A percentile compares a stretch with the other conserved stretches of the same genome.
These are phyloP conservation scores for Phlebopus sp. DNA, from an alignment of 1,284 basidiomycete species.

Conservation along the genomic window DNA sequence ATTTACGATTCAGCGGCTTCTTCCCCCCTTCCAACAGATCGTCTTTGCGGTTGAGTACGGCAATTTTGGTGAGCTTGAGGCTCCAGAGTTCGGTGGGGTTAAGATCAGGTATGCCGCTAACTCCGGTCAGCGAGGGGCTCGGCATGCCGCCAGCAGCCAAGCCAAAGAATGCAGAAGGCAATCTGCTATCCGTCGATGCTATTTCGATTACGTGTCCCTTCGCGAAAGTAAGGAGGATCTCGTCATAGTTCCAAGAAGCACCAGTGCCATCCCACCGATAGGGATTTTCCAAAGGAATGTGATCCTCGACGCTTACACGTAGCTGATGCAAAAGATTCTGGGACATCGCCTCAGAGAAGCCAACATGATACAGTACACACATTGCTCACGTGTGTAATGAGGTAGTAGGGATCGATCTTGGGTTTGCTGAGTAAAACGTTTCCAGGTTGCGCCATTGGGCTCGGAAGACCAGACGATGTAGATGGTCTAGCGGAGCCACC, in stretches of 20 bases:
- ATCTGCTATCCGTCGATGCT: slow-evolving; percentile 39
- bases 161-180: slow-evolving; percentile 48
- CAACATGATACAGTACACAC: neutral
- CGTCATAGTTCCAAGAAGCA: slow-evolving; percentile 66
- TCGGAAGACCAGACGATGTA: slow-evolving; percentile 37
- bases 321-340: slow-evolving; percentile 73
- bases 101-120: slow-evolving; percentile 20
- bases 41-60: slow-evolving; percentile 82
- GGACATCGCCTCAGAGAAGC: slow-evolving; percentile 10
- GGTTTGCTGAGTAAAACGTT: slow-evolving; percentile 49
- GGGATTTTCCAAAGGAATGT: slow-evolving; percentile 68
- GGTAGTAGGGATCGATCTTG: slow-evolving; percentile 89
- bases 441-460: slow-evolving; percentile 35
- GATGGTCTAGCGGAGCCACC: slow-evolving; percentile 39
- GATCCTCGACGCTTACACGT: slow-evolving; percentile 67
- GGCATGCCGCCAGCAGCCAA: slow-evolving; percentile 40
- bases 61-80: slow-evolving; percentile 81
- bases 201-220: slow-evolving; percentile 66
- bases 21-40: slow-evolving; percentile 75
- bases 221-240: slow-evolving; percentile 68
- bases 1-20: slow-evolving; percentile 78
- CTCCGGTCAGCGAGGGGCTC: slow-evolving; percentile 25
- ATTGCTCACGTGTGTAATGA: slow-evolving; percentile 72
- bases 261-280: slow-evolving; percentile 76
- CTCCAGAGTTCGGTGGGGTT: slow-evolving; percentile 40